Evolutionary conservation across 2,329 filamentous ascomycete genomes (phyloP).

Genomic region (Graphilbum sp.): DNA sequence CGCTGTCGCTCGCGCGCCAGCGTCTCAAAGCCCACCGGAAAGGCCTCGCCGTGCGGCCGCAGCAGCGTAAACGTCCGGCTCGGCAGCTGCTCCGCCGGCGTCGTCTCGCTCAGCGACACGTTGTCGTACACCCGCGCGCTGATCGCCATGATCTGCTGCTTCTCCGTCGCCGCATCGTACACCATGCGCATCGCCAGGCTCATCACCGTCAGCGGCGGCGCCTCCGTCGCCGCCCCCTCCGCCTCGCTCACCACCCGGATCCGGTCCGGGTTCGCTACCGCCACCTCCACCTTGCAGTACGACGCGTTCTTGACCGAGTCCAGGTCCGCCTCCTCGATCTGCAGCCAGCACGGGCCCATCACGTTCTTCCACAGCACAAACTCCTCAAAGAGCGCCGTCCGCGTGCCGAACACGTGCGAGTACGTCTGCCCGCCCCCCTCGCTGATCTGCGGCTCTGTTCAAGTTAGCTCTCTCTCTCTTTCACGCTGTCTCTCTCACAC

Average conservation of each 20-base stretch:
- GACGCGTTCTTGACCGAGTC: constrained; percentile 76
- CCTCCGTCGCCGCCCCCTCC: constrained; percentile 62
- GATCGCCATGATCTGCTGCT: constrained; percentile 85
- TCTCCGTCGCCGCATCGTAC: constrained; percentile 84
- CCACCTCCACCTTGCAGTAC: constrained; percentile 89
- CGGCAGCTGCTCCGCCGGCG: constrained; percentile 71
- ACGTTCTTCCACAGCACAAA: constrained; percentile 98
- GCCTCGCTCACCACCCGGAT: constrained; percentile 59
- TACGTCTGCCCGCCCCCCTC: constrained; percentile 71
- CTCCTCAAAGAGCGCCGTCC: constrained; percentile 89
- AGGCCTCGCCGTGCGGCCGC: constrained; percentile 55
- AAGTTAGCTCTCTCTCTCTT: background rate
- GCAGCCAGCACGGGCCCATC: constrained; percentile 97
- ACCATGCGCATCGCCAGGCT: constrained; percentile 76
- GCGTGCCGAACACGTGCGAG: constrained; percentile 84
- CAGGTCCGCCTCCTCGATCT: constrained; percentile 75
- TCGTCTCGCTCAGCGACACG: constrained; percentile 72
- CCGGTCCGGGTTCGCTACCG: constrained; percentile 60
- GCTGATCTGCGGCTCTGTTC: constrained; percentile 51
- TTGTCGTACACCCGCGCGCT: constrained; percentile 90
- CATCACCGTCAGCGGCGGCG: constrained; percentile 88
- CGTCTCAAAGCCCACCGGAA: constrained; percentile 75
- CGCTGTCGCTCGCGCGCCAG: constrained; percentile 51
- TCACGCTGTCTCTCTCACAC: too few species aligned
- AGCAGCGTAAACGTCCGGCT: constrained; percentile 87